Conservation (phyloP, 352 stramenopile genomes). For the Phytophthora sp. region DNA sequence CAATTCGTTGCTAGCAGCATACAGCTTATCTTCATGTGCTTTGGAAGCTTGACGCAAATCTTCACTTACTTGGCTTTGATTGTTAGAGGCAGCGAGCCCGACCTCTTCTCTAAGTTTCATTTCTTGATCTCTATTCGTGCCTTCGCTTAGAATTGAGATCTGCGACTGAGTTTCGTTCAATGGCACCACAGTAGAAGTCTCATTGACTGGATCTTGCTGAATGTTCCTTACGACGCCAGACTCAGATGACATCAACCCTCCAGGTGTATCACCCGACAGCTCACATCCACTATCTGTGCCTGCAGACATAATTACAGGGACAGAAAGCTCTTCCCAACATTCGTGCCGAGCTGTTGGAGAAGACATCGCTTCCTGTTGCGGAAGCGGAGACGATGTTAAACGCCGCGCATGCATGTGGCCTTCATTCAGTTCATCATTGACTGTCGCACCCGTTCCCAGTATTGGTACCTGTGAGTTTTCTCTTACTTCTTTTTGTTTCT, state of each 20-base stretch:
- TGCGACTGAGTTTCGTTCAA: too few relatives aligned
- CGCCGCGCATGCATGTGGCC: neutral
- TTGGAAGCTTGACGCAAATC: neutral
- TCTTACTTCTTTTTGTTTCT: neutral
- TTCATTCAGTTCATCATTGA: neutral
- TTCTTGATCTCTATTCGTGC: neutral
- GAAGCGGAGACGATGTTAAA: too few relatives aligned
- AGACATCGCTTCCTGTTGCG: neutral
- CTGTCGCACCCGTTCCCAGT: neutral
- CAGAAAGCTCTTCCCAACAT: constrained; percentile 23
- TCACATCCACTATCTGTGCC: neutral
- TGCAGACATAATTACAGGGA: neutral
- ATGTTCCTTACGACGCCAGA: too few relatives aligned
- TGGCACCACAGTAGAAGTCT: neutral
- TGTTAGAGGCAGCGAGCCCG: neutral
- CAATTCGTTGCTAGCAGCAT: too few relatives aligned
- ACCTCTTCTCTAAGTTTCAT: neutral
- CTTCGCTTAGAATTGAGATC: too few relatives aligned
- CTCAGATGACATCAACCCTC: too few relatives aligned
- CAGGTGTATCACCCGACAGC: neutral
- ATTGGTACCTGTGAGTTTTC: neutral
- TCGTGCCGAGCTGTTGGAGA: constrained; percentile 1
- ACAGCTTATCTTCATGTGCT: too few relatives aligned
- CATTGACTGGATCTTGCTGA: neutral
- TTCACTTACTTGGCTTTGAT: neutral